A percentile compares a stretch with the other conserved stretches of the same genome.
Evolutionary conservation across 2,329 filamentous ascomycete species (phyloP).

Genomic region (Celoporthe dispersa): DNA sequence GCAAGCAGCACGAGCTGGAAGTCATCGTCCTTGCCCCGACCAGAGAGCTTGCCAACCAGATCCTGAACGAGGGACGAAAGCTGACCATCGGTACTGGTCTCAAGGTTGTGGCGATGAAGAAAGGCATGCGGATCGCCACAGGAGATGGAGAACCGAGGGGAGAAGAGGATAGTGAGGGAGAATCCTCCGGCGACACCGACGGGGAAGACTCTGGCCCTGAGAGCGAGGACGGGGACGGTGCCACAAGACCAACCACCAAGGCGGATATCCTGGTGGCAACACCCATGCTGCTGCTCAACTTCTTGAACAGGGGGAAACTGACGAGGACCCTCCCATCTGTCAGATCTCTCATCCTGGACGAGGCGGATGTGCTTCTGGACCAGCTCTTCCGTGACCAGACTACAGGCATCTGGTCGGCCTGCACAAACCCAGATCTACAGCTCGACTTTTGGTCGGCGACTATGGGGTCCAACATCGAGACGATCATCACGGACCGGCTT

Average conservation of each 20-base stretch:
- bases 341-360: constrained; percentile 79
- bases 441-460: constrained; percentile 94
- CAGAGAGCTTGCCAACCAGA: constrained; percentile 77
- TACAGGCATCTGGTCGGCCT: constrained; percentile 79
- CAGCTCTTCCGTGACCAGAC: constrained; percentile 90
- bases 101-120: constrained; percentile 80
- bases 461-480: constrained; percentile 92
- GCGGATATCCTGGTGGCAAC: constrained; percentile 82
- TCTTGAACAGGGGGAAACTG: constrained; percentile 55
- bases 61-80: constrained; percentile 85
- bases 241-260: constrained; percentile 61
- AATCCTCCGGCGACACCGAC: constrained; percentile 36
- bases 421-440: constrained; percentile 70
- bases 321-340: constrained; percentile 67
- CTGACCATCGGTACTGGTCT: constrained; percentile 76
- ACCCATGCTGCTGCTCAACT: constrained; percentile 77
- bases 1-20: constrained; percentile 59
- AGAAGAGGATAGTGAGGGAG: constrained; percentile 44
- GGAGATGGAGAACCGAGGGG: constrained; percentile 45
- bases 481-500: constrained; percentile 72
- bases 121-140: constrained; percentile 73
- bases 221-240: constrained; percentile 39
- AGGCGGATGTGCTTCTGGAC: constrained; percentile 93
- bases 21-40: constrained; percentile 78
- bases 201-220: constrained; percentile 42